Percentiles rank a stretch among this genome's conserved stretches.
Conservation (phyloP, 106 monocot genomes). For the Alisma plantagoaquatica region DNA sequence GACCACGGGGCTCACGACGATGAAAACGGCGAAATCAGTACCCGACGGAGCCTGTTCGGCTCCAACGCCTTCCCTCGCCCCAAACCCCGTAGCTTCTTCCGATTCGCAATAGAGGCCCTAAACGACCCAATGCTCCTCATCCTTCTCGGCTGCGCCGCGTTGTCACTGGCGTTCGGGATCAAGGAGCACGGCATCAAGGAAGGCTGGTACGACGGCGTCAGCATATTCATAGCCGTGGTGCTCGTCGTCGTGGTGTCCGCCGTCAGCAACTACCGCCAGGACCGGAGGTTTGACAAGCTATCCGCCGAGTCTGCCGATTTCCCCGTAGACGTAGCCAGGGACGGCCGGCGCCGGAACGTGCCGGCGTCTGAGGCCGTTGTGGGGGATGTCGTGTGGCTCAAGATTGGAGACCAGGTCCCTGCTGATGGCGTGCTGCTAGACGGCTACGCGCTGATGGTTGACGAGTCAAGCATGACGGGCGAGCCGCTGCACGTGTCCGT, state of each 20-base stretch:
- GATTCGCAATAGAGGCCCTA: conserved; percentile 28
- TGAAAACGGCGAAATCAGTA: conserved; percentile 4
- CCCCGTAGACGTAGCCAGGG: conserved; percentile 22
- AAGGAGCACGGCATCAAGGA: conserved; percentile 45
- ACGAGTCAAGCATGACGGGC: conserved; percentile 59
- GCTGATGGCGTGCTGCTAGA: conserved; percentile 36
- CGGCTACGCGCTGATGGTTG: conserved; percentile 33
- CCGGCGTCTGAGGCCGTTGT: conserved; percentile 40
- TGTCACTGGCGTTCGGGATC: conserved; percentile 47
- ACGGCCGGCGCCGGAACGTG: conserved; percentile 18
- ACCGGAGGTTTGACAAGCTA: conserved; percentile 25
- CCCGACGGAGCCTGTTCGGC: conserved; percentile 28
- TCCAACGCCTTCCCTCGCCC: conserved; percentile 27
- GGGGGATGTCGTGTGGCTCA: conserved; percentile 38
- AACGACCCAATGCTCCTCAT: conserved; percentile 37
- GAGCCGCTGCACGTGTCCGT: conserved; percentile 27
- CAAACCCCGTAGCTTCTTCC: conserved; percentile 26
- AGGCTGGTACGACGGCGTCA: conserved; percentile 64
- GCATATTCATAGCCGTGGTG: conserved; percentile 48
- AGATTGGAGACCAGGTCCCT: conserved; percentile 46
- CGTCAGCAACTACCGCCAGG: conserved; percentile 39
- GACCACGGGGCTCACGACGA: conserved; percentile 16
- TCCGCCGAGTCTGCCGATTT: conserved; percentile 17
- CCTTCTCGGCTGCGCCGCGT: conserved; percentile 27
- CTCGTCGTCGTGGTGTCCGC: conserved; percentile 37